phyloP scores from a whole-genome alignment of 2,329 filamentous ascomycete genomes.

The Ophiostoma montium region DNA sequence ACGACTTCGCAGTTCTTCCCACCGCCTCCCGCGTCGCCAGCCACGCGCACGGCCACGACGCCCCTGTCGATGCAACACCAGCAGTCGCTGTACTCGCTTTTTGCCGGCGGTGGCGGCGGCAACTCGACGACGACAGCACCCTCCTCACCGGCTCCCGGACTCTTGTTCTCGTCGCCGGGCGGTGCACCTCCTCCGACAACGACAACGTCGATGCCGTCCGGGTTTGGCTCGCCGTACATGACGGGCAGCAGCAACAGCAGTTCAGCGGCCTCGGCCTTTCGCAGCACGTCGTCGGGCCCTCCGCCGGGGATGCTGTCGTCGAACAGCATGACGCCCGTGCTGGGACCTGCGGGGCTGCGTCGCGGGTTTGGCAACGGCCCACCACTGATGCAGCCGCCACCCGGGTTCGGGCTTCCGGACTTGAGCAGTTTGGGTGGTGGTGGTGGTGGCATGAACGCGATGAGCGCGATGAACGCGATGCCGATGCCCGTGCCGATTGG shows the following conservation, averaged over 20 bases:
- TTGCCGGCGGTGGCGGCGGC: slow-evolving; percentile 17
- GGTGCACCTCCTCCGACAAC: slow-evolving; percentile 16
- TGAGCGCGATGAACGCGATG: background rate
- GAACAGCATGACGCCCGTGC: background rate
- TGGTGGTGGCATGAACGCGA: background rate
- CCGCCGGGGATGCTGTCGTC: too few relatives aligned
- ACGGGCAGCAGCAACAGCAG: background rate
- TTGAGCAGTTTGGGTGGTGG: background rate
- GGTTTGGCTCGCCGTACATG: slow-evolving; percentile 1
- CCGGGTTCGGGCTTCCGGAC: background rate
- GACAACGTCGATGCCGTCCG: slow-evolving; percentile 3
- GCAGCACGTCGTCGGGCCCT: background rate
- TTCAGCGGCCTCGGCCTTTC: background rate
- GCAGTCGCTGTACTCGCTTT: slow-evolving; percentile 25
- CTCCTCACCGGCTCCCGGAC: slow-evolving; percentile 11
- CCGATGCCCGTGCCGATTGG: background rate
- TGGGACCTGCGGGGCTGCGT: background rate
- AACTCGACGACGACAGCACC: slow-evolving; percentile 26
- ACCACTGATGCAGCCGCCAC: background rate
- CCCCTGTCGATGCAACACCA: slow-evolving; percentile 16
- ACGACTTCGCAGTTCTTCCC: slow-evolving; percentile 22
- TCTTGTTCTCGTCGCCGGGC: slow-evolving; percentile 26
- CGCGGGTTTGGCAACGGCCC: background rate
- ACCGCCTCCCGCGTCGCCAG: slow-evolving; percentile 52
- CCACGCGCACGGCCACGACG: slow-evolving; percentile 30